phyloP scores from a whole-genome alignment of 2,329 filamentous ascomycete genomes.

The Hypomyces rosellus region DNA sequence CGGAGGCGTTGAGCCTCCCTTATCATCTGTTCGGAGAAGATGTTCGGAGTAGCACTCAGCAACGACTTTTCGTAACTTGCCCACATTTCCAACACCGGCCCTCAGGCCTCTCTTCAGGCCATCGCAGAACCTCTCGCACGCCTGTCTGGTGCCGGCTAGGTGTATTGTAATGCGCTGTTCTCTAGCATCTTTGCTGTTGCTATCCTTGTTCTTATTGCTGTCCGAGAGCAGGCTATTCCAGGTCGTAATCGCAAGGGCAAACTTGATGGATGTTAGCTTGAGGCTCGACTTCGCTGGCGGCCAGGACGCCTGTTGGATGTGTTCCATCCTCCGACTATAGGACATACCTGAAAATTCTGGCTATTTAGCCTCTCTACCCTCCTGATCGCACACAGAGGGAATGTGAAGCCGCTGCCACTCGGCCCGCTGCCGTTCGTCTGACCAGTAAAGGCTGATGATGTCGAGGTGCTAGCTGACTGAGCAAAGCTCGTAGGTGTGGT shows the following conservation, averaged over 20 bases:
- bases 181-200: constrained; percentile 35
- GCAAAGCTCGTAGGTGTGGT: constrained; percentile 86
- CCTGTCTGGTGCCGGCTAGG: constrained; percentile 78
- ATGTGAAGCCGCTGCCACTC: constrained; percentile 90
- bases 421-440: constrained; percentile 91
- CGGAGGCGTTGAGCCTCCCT: constrained; percentile 54
- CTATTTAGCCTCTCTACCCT: constrained; percentile 90
- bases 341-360: constrained; percentile 66
- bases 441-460: constrained; percentile 80
- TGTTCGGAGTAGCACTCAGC: constrained; percentile 90
- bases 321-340: no score
- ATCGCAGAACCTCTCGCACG: constrained; percentile 94
- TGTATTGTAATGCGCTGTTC: constrained; percentile 90
- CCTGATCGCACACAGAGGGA: constrained; percentile 85
- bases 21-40: constrained; percentile 57
- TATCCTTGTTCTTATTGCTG: constrained; percentile 43
- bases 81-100: constrained; percentile 80
- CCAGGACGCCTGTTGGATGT: not conserved
- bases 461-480: constrained; percentile 68
- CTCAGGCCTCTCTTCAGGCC: constrained; percentile 85
- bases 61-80: constrained; percentile 73
- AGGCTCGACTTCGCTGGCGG: not conserved
- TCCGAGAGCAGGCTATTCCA: constrained; percentile 72
- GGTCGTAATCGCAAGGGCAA: constrained; percentile 88
- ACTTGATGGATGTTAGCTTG: constrained; percentile 38